Evolutionary conservation across 129 eudicot genomes (phyloP).

Genomic region (Silybum marianum): DNA sequence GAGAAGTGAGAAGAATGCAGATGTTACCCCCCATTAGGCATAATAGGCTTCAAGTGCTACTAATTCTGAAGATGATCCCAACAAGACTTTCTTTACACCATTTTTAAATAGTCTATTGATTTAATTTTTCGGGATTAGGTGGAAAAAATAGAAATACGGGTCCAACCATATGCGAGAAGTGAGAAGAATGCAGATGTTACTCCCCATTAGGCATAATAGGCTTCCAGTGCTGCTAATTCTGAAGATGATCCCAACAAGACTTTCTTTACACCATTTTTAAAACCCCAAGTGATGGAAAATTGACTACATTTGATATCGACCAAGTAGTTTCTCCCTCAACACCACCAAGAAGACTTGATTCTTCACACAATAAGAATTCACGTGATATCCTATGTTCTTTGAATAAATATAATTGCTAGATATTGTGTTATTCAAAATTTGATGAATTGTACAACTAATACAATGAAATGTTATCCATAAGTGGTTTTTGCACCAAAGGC

Average conservation of each 20-base stretch:
- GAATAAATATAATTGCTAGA: too few relatives aligned
- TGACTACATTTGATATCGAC: background rate
- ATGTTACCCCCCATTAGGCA: too few relatives aligned
- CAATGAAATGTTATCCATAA: constrained; percentile 31
- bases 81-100: too few relatives aligned
- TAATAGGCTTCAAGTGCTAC: too few relatives aligned
- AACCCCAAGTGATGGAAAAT: constrained; percentile 6
- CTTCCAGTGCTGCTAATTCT: background rate
- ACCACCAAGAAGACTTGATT: constrained; percentile 61
- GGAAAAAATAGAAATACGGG: constrained; percentile 40
- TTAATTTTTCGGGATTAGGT: too few relatives aligned
- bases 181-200: constrained; percentile 10
- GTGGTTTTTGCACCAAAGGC: constrained; percentile 38
- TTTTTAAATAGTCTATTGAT: too few relatives aligned
- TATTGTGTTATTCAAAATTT: too few relatives aligned
- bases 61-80: too few relatives aligned
- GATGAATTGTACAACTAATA: constrained; percentile 9
- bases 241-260: background rate
- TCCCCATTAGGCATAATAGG: constrained; percentile 4
- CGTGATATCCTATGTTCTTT: constrained; percentile 35
- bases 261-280: background rate
- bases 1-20: too few relatives aligned
- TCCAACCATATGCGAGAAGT: constrained; percentile 21
- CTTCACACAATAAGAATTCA: constrained; percentile 54
- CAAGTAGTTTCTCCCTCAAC: constrained; percentile 26